These are phyloP conservation scores for Kockovaella imperatae DNA, from an alignment of 768 basidiomycete species.

Conservation along the genomic window DNA sequence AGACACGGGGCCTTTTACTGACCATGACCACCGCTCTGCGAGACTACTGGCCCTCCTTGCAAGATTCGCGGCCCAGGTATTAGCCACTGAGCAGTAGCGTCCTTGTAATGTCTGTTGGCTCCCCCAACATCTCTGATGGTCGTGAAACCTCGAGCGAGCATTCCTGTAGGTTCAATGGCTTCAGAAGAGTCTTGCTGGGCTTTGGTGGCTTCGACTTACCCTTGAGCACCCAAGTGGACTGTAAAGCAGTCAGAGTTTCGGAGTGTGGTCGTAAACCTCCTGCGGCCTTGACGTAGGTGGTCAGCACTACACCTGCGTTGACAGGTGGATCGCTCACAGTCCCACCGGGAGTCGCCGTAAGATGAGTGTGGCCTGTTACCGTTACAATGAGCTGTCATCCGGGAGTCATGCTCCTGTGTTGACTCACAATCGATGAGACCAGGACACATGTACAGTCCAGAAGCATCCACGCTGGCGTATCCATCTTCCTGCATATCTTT, in stretches of 20 bases:
- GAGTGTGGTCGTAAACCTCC: neutral
- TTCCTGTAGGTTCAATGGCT: too few relatives aligned
- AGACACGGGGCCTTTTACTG: neutral
- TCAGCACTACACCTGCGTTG: neutral
- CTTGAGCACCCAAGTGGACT: conserved; percentile 16
- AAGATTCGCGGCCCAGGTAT: conserved; percentile 26
- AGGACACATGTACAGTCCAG: conserved; percentile 20
- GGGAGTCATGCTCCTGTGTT: neutral
- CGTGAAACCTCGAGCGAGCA: conserved; percentile 24
- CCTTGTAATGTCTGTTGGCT: conserved; percentile 12
- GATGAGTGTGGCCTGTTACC: conserved; percentile 16
- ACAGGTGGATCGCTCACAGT: conserved; percentile 1
- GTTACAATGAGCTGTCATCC: neutral
- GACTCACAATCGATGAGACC: conserved; percentile 26
- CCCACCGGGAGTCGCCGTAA: conserved; percentile 13
- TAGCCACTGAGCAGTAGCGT: conserved; percentile 21
- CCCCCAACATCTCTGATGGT: conserved; percentile 24
- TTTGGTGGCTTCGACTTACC: conserved; percentile 3
- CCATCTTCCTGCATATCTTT: conserved; percentile 17
- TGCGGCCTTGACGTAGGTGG: neutral
- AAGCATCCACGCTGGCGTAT: conserved; percentile 11
- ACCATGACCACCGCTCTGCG: conserved; percentile 19
- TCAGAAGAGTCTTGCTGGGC: too few relatives aligned
- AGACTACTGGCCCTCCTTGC: conserved; percentile 20
- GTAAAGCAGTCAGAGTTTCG: conserved; percentile 12